These are phyloP conservation scores for Onygenales sp. DNA, from an alignment of 2,329 filamentous ascomycete genomes.

Conservation along the genomic window DNA sequence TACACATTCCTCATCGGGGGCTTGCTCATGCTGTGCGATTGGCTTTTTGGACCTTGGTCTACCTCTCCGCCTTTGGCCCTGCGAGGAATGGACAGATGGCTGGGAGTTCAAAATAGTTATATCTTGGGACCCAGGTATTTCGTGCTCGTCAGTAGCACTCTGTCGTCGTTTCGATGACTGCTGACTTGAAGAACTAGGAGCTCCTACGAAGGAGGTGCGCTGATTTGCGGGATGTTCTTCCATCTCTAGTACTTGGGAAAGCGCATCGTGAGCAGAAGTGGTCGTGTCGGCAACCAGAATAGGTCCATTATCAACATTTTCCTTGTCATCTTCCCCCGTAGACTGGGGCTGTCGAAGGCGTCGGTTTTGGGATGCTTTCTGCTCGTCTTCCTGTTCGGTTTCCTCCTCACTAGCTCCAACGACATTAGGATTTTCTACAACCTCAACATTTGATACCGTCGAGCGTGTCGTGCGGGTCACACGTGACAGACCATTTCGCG, in stretches of 20 bases:
- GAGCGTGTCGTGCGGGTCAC: background rate
- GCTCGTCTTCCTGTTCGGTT: constrained; percentile 39
- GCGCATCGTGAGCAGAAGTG: constrained; percentile 26
- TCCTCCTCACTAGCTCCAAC: constrained; percentile 31
- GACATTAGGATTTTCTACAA: constrained; percentile 15
- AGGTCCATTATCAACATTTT: constrained; percentile 29
- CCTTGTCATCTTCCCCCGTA: constrained; percentile 37
- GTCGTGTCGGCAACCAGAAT: constrained; percentile 21
- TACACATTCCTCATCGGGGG: background rate
- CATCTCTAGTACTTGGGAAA: constrained; percentile 28
- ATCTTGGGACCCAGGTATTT: background rate
- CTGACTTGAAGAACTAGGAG: background rate
- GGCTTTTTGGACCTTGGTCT: background rate
- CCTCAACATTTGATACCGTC: constrained; percentile 11
- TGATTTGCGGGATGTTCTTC: constrained; percentile 12
- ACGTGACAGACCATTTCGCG: background rate
- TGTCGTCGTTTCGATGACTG: background rate
- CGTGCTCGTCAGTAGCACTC: background rate
- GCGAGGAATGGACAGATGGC: background rate
- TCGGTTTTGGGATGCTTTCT: constrained; percentile 15
- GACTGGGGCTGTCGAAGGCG: constrained; percentile 20
- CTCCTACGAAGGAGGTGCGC: background rate
- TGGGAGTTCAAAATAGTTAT: constrained; percentile 8
- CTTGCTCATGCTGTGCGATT: background rate
- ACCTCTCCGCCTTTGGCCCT: background rate